These are phyloP conservation scores for Aspergillus mulundensis DNA, from an alignment of 495 filamentous ascomycete genomes.

Conservation along the genomic window DNA sequence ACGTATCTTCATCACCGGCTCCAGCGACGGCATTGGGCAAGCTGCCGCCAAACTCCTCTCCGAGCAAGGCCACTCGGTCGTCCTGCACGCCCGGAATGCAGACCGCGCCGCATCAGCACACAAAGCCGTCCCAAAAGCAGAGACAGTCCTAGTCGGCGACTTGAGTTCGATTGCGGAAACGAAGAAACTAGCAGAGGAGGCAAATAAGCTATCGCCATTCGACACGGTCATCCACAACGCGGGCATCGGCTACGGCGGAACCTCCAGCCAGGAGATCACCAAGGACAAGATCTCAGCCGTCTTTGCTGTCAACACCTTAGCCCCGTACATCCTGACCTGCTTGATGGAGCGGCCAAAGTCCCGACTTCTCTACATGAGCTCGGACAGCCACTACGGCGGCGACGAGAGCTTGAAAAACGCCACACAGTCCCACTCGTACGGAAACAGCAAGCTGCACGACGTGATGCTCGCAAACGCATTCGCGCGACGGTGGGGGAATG, in stretches of 20 bases:
- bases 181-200: conserved; percentile 48
- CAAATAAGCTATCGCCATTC: conserved; percentile 47
- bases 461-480: conserved; percentile 53
- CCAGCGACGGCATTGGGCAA: conserved; percentile 44
- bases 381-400: conserved; percentile 47
- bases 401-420: conserved; percentile 39
- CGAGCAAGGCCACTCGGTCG: conserved; percentile 50
- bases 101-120: conserved; percentile 43
- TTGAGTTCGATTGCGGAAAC: conserved; percentile 48
- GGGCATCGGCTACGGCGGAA: conserved; percentile 39
- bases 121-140: conserved; percentile 44
- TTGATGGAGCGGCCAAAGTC: conserved; percentile 47
- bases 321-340: conserved; percentile 54
- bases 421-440: conserved; percentile 35
- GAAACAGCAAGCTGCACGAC: conserved; percentile 52
- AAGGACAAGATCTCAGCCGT: conserved; percentile 47
- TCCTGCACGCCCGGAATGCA: conserved; percentile 53
- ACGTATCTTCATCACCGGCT: conserved; percentile 57
- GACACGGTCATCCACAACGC: conserved; percentile 59
- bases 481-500: conserved; percentile 43
- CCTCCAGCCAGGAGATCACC: conserved; percentile 28
- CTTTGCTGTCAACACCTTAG: conserved; percentile 55
- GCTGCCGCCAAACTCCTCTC: conserved; percentile 47
- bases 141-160: conserved; percentile 48
- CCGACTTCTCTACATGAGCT: conserved; percentile 50